phyloP scores from a whole-genome alignment of 139 green algal species.

The Deuterostichococcus epilithicus region DNA sequence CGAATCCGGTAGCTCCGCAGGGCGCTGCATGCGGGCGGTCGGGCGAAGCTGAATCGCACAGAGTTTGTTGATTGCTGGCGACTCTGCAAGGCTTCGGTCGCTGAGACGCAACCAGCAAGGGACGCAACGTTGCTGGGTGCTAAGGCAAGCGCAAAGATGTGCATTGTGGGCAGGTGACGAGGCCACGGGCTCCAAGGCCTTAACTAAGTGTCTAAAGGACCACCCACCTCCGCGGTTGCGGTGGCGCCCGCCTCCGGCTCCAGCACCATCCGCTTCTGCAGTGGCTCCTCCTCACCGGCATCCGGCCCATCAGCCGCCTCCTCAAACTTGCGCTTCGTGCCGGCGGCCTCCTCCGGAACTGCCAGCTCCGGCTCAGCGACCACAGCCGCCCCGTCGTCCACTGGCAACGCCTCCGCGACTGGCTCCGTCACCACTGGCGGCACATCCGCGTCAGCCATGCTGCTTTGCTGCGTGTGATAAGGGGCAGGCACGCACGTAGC shows the following conservation, averaged over 20 bases:
- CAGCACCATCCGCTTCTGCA: background rate
- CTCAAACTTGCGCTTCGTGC: background rate
- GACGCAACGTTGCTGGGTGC: too few relatives aligned
- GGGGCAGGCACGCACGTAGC: too few relatives aligned
- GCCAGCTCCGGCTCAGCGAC: background rate
- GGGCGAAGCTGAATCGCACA: too few relatives aligned
- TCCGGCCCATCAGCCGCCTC: background rate
- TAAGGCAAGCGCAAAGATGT: too few relatives aligned
- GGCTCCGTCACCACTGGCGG: background rate
- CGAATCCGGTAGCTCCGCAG: too few relatives aligned
- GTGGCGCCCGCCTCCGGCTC: background rate
- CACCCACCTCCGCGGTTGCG: background rate
- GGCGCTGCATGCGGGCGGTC: too few relatives aligned
- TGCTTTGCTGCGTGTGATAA: background rate
- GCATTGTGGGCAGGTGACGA: too few relatives aligned
- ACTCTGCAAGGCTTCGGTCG: too few relatives aligned
- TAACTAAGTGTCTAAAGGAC: background rate
- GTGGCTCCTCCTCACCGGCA: background rate
- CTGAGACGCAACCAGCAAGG: too few relatives aligned
- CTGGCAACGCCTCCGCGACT: background rate
- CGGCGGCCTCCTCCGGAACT: background rate
- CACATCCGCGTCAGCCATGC: background rate
- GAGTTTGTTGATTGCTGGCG: too few relatives aligned
- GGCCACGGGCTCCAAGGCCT: too few relatives aligned
- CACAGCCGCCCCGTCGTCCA: background rate